These are phyloP conservation scores for Escallonia rubra DNA, from an alignment of 129 eudicot species.

Conservation along the genomic window DNA sequence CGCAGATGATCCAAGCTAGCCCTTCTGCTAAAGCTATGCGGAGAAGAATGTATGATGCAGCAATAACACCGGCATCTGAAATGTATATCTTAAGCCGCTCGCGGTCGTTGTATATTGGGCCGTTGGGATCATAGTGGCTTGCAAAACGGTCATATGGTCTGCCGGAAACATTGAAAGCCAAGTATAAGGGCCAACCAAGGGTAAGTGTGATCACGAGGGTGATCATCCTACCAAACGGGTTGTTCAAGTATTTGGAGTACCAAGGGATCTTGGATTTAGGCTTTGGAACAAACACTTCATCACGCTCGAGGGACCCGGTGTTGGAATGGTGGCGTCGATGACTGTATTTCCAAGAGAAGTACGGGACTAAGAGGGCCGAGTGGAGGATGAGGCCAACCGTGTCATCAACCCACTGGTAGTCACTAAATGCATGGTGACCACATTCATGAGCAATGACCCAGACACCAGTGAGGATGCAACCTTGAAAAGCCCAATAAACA, in stretches of 20 bases:
- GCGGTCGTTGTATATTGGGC: conserved; percentile 20
- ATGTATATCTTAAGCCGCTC: conserved; percentile 21
- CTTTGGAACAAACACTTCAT: conserved; percentile 30
- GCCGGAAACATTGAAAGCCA: conserved; percentile 18
- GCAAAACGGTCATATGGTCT: conserved; percentile 23
- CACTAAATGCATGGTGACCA: conserved; percentile 28
- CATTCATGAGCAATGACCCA: conserved; percentile 32
- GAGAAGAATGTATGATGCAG: conserved; percentile 6
- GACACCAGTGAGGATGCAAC: conserved; percentile 21
- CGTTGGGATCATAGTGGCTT: conserved; percentile 22
- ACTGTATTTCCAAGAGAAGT: conserved; percentile 26
- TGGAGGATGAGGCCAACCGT: conserved; percentile 27
- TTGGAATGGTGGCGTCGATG: conserved; percentile 29
- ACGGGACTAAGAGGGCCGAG: conserved; percentile 18
- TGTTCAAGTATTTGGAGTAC: conserved; percentile 25
- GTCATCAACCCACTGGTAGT: conserved; percentile 21
- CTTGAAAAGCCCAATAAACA: conserved; percentile 21
- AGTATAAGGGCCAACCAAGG: conserved; percentile 27
- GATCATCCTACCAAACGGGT: conserved; percentile 22
- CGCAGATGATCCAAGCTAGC: neutral
- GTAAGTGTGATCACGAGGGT: conserved; percentile 15
- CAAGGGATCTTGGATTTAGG: conserved; percentile 18
- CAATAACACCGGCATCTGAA: conserved; percentile 11
- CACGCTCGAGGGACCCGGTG: conserved; percentile 26
- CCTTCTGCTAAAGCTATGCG: conserved; percentile 2